Evolutionary conservation across 2,329 filamentous ascomycete genomes (phyloP), one percentile per base, ranked within the genome.

Genomic region (Pyrenochaeta sp.): DNA sequence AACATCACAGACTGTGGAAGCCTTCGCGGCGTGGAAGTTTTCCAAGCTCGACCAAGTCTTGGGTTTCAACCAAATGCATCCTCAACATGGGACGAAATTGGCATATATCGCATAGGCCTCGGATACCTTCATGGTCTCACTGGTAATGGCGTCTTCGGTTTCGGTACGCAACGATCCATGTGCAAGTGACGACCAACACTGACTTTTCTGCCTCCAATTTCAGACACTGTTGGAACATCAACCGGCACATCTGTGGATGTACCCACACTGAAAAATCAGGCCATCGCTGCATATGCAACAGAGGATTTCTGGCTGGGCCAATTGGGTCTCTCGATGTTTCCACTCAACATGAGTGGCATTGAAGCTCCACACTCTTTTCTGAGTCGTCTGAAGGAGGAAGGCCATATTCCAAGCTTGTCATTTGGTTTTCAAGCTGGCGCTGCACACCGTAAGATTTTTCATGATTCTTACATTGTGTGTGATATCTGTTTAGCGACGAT

Each of bases 391-490:
- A 81, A 86, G 64, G 73, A 80, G 11, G 37, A 60, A 7, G 83
- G 83, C 2, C 75, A 76, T 51, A 88, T 91, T 45, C 86, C 88
- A 1, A 90, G 88, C 68, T 81, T 90, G 56, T 89, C 86, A 46
- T 91, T 88, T 66, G 88, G 87, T 36, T 91, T 86, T 68, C 90
- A 89, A 1, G 88, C 89, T 35, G 89, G 89, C 6, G 88, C 88
- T n/a, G 82, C 82, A 49, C 91, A 91, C 65, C 54, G 58, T 27
- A 27, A 27, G 23, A 4, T 27, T 27, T 27, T 27, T 9, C 23
- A 27, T 4, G 4, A 27, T 27, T 27, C 9, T 27, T 9, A 27
- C 23, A 5, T 27, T 27, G 23, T 5, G 23, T 9, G 4, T 27
- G 23, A 27, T 9, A n/a, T 27, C 4, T 27, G 4, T 27, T 9